Conservation (phyloP, 1,284 basidiomycete species). For the Grifola frondosa region DNA sequence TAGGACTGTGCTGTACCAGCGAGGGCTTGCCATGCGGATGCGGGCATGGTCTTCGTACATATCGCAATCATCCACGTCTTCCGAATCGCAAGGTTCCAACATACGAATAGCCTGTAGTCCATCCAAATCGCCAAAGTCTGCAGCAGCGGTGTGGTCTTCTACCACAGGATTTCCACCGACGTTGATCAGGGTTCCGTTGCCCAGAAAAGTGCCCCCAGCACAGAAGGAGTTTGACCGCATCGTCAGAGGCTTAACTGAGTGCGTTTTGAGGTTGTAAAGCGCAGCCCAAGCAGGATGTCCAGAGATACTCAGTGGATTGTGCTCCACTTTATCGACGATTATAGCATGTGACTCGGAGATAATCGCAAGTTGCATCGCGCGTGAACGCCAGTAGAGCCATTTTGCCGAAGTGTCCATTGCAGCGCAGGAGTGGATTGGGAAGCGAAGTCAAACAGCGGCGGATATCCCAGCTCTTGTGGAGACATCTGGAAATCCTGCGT, state of each 20-base stretch:
- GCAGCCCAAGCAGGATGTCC: slow-evolving; percentile 81
- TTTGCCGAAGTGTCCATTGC: slow-evolving; percentile 51
- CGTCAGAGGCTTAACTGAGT: slow-evolving; percentile 60
- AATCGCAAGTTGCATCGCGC: slow-evolving; percentile 80
- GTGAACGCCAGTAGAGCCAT: slow-evolving; percentile 73
- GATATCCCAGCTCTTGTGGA: slow-evolving; percentile 14
- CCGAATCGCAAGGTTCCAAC: slow-evolving; percentile 65
- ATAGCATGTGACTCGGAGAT: slow-evolving; percentile 71
- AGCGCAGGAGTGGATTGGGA: slow-evolving; percentile 14
- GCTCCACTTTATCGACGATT: slow-evolving; percentile 82
- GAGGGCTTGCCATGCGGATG: slow-evolving; percentile 67
- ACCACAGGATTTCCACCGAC: slow-evolving; percentile 80
- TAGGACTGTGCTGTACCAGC: slow-evolving; percentile 76
- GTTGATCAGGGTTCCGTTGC: slow-evolving; percentile 74
- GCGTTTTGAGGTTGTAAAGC: slow-evolving; percentile 66
- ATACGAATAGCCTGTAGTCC: slow-evolving; percentile 75
- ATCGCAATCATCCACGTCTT: slow-evolving; percentile 48
- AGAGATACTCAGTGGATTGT: slow-evolving; percentile 71
- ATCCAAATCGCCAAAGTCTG: slow-evolving; percentile 74
- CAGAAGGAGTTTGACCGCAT: slow-evolving; percentile 87
- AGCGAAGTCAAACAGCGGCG: slow-evolving; percentile 25
- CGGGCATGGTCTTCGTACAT: slow-evolving; percentile 66
- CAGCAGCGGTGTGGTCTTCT: slow-evolving; percentile 55
- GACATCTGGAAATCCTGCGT: slow-evolving; percentile 17
- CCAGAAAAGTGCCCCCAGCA: slow-evolving; percentile 75